These are phyloP conservation scores for Juglanconis sp. DNA, from an alignment of 2,329 filamentous ascomycete species.

Conservation along the genomic window DNA sequence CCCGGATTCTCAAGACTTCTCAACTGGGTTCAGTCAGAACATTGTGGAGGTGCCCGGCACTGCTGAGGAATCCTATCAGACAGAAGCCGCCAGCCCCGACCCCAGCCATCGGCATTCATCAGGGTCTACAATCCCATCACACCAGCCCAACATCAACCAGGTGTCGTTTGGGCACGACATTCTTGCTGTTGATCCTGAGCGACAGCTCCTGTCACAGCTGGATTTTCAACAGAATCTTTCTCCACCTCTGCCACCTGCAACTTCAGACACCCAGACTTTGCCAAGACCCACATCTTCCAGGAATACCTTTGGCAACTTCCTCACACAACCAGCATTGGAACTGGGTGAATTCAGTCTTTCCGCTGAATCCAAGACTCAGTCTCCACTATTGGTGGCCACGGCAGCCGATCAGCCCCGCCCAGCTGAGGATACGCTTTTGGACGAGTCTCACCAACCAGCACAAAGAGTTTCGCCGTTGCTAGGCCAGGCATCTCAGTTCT, in stretches of 20 bases:
- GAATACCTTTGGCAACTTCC: conserved; percentile 6
- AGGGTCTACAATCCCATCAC: conserved; percentile 13
- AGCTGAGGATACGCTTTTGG: background rate
- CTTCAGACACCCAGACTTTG: background rate
- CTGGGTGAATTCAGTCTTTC: conserved; percentile 1
- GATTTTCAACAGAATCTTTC: background rate
- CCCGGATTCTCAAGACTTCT: conserved; percentile 41
- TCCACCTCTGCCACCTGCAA: background rate
- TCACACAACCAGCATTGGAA: conserved; percentile 15
- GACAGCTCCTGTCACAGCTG: background rate
- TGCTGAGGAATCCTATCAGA: conserved; percentile 23
- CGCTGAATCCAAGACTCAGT: background rate
- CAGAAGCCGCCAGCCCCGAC: background rate
- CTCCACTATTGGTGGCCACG: background rate
- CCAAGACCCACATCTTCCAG: background rate
- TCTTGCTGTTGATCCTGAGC: background rate
- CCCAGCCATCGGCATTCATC: conserved; percentile 2
- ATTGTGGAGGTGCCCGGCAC: conserved; percentile 20
- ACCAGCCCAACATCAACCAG: conserved; percentile 11
- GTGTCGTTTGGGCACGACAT: conserved; percentile 6
- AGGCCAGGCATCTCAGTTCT: conserved; percentile 1
- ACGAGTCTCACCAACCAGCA: conserved; percentile 17
- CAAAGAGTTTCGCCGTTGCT: conserved; percentile 12
- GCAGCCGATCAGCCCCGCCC: background rate
- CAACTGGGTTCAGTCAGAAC: conserved; percentile 8